Base-by-base conservation (phyloP, 1,284 basidiomycete genomes). In the Apiotrichum veenhuisii region DNA sequence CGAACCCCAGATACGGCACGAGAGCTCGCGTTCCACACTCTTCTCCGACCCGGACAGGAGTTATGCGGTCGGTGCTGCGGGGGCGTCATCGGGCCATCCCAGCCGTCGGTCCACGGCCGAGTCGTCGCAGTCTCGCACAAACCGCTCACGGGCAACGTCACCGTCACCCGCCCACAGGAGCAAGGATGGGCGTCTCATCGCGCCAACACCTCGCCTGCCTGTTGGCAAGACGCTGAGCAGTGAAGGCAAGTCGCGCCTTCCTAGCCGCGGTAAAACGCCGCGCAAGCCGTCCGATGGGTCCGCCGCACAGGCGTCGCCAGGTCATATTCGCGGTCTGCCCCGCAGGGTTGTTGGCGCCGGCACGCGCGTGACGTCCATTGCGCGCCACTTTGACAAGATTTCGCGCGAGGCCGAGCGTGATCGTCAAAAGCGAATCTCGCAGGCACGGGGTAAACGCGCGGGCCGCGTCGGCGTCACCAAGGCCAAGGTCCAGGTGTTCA, bases 391-490 rank as follows among this genome's bases (percentile, higher is more conserved):
- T 55, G 81, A 82, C 60, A 63, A 63, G 58, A 71, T 82, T 44
- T 78, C 75, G 44, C 75, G 79, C 25, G 80, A 82, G 57, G 80
- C 80, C 2, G 81, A 82, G 57, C 71, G 79, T 12, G 80, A 82
- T 50, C 69, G 79, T 4, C 77, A 79, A 53, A 78, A 78, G 53
- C 73, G 78, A n/a, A 67, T 80, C 17, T 69, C 73, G 11, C 58
- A 73, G 10, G 72, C 93, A 65, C 84, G 91, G n/a, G 87, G 88
- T 17, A 87, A 86, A 62, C 85, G 90, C 43, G 91, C 92, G n/a
- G 85, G 95, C 38, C 95, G 96, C 2, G 91, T 98, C 10, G 89
- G 88, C 9, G 87, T 87, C 34, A 89, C 93, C 4, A 85, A 87
- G 53, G 92, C 92, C 9, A 92, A 87, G 59, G 90, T 98, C 0